These are phyloP conservation scores for Populus ilicifolia DNA, from an alignment of 345 rosid species.

Conservation along the genomic window DNA sequence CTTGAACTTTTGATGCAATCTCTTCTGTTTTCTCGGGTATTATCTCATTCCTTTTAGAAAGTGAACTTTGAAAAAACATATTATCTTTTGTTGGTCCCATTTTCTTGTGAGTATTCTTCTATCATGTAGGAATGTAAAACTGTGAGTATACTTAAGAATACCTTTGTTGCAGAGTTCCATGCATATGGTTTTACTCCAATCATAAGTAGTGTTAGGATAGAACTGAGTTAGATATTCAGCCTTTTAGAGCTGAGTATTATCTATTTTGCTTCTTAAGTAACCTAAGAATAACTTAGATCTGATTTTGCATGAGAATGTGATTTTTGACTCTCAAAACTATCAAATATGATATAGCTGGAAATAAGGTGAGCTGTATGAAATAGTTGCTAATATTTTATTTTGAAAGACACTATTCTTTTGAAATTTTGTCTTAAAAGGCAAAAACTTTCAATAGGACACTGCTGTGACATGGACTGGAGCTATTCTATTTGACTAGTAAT, in stretches of 20 bases:
- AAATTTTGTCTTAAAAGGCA: background rate
- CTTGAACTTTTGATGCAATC: constrained; percentile 96
- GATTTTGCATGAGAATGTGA: background rate
- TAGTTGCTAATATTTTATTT: background rate
- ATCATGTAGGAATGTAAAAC: background rate
- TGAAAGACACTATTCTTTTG: background rate
- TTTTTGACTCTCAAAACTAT: background rate
- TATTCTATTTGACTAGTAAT: background rate
- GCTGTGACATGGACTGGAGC: background rate
- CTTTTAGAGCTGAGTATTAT: background rate
- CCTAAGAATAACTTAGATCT: background rate
- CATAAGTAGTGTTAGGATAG: background rate
- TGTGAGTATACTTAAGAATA: background rate
- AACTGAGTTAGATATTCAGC: background rate
- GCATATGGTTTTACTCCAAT: background rate
- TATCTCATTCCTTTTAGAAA: constrained; percentile 18
- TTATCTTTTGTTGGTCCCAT: constrained; percentile 15
- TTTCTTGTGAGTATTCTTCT: background rate
- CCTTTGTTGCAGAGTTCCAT: too few relatives aligned
- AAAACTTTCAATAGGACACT: background rate
- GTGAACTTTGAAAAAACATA: constrained; percentile 15
- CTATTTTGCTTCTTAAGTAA: constrained; percentile 2
- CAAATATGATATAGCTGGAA: background rate
- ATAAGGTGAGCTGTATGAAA: background rate
- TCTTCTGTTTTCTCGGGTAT: constrained; percentile 89